phyloP scores from a whole-genome alignment of 148 eudicot species.

The Nepenthes mirabilis region DNA sequence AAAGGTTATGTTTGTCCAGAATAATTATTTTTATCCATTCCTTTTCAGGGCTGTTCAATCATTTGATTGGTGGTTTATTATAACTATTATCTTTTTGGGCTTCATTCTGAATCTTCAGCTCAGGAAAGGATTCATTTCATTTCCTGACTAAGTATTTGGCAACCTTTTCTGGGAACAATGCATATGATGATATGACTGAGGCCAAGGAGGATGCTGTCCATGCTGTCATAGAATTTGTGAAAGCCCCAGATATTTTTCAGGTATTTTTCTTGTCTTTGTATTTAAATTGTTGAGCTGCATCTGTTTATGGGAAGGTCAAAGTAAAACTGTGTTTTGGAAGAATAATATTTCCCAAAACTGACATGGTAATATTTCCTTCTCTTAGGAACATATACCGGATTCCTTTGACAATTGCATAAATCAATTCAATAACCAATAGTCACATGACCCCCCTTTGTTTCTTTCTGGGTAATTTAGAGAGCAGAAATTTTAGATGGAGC shows the following conservation, averaged over 20 bases:
- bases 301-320: not conserved
- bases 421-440: no score
- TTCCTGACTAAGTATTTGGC: constrained; percentile 68
- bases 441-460: no score
- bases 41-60: not conserved
- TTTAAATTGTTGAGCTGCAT: not conserved
- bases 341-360: no score
- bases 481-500: no score
- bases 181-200: constrained; percentile 35
- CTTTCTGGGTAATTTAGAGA: no score
- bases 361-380: not conserved
- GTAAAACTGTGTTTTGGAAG: not conserved
- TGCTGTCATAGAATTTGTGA: constrained; percentile 65
- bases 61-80: not conserved
- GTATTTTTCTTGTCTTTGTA: constrained; percentile 24
- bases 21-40: not conserved
- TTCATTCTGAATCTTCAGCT: constrained; percentile 31
- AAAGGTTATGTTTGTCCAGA: not conserved
- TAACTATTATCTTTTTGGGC: constrained; percentile 1
- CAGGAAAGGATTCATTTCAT: constrained; percentile 63
- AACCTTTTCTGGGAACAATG: constrained; percentile 68
- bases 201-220: constrained; percentile 77
- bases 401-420: no score
- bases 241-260: constrained; percentile 93
- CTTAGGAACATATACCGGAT: no score